phyloP scores from a whole-genome alignment of 768 basidiomycete species.

The Suillus alpinus region DNA sequence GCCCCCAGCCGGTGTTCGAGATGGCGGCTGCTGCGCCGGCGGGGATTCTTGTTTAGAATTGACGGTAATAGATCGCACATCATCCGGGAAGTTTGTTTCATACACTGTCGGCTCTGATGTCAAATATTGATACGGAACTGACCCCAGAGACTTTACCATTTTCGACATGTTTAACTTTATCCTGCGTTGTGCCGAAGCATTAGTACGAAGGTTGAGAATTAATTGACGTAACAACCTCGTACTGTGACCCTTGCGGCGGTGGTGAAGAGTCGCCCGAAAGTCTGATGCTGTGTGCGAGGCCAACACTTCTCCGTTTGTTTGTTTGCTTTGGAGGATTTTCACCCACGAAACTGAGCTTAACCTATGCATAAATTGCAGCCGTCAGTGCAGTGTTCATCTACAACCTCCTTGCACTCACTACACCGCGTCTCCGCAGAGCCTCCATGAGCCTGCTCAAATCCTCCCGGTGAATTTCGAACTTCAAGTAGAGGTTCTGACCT shows the following conservation, averaged over 20 bases:
- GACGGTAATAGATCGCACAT: not conserved
- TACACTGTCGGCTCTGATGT: slow-evolving; percentile 20
- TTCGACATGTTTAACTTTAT: slow-evolving; percentile 29
- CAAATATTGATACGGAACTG: not conserved
- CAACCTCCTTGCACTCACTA: slow-evolving; percentile 36
- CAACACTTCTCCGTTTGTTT: slow-evolving; percentile 20
- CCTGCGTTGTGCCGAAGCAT: slow-evolving; percentile 8
- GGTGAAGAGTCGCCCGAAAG: slow-evolving; percentile 22
- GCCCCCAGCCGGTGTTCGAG: not conserved
- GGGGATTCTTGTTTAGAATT: not conserved
- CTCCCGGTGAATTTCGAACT: slow-evolving; percentile 37
- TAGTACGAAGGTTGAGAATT: not conserved
- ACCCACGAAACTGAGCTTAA: slow-evolving; percentile 26
- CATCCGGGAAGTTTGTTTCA: slow-evolving; percentile 15
- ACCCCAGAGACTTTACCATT: slow-evolving; percentile 16
- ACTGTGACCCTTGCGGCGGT: slow-evolving; percentile 20
- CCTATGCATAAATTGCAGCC: slow-evolving; percentile 21
- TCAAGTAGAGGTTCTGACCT: slow-evolving; percentile 24
- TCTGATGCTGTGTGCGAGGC: slow-evolving; percentile 24
- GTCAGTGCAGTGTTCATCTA: not conserved
- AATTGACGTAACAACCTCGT: slow-evolving; percentile 17
- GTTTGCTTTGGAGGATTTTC: slow-evolving; percentile 14
- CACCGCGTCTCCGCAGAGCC: slow-evolving; percentile 40
- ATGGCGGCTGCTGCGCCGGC: not conserved
- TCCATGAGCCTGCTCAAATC: slow-evolving; percentile 38